phyloP scores from a whole-genome alignment of 352 stramenopile genomes.

The Pythium brassicae region DNA sequence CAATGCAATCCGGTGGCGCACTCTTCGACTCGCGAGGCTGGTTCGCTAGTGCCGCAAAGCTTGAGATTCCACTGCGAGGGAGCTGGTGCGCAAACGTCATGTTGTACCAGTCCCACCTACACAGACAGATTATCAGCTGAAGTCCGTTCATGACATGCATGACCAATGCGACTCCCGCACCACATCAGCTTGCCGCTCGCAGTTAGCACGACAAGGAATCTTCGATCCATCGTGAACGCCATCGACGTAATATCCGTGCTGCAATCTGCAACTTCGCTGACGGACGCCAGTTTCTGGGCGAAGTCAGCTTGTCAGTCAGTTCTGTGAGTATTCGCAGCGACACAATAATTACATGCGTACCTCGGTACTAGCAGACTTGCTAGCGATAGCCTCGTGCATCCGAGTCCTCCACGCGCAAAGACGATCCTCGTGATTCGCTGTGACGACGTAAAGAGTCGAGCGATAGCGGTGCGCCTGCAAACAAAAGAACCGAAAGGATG shows the following conservation, averaged over 20 bases:
- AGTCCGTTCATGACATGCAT: background rate
- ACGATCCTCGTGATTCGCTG: constrained; percentile 11
- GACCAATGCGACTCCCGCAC: constrained; percentile 1
- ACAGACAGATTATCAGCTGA: background rate
- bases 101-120: constrained; percentile 36
- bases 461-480: constrained; percentile 11
- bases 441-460: constrained; percentile 9
- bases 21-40: background rate
- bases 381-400: background rate
- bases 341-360: background rate
- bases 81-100: constrained; percentile 20
- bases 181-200: background rate
- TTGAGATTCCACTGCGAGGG: constrained; percentile 11
- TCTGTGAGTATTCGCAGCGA: background rate
- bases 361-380: constrained; percentile 1
- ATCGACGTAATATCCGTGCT: background rate
- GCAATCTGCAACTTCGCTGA: background rate
- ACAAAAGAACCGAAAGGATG: background rate
- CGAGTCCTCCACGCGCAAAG: constrained; percentile 8
- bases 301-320: background rate
- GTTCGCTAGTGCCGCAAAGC: constrained; percentile 14
- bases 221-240: background rate
- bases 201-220: background rate
- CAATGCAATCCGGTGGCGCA: background rate
- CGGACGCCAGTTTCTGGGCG: background rate